These are phyloP conservation scores for Quercus rubra DNA, from an alignment of 306 rosid species.

Conservation along the genomic window DNA sequence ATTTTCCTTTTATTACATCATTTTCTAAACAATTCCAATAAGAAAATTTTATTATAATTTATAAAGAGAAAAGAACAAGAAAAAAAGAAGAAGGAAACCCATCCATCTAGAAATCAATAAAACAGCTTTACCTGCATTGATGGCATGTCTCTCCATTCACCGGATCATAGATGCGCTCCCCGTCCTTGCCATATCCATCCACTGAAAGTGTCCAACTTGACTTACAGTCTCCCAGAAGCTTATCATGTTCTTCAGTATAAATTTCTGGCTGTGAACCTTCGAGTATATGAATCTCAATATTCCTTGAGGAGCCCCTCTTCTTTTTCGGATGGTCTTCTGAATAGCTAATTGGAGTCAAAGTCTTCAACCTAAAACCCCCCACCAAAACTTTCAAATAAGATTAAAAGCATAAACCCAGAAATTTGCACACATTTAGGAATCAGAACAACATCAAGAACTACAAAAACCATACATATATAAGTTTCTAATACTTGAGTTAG, in stretches of 20 bases:
- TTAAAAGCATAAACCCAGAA: constrained; percentile 3
- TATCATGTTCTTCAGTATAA: constrained; percentile 65
- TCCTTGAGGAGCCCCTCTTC: constrained; percentile 8
- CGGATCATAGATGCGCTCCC: constrained; percentile 59
- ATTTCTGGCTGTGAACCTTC: constrained; percentile 66
- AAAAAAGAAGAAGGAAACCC: not conserved
- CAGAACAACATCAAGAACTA: not conserved
- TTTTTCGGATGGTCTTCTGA: constrained; percentile 4
- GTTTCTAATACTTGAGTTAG: too few relatives aligned
- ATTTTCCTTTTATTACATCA: too few relatives aligned
- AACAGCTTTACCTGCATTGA: constrained; percentile 63
- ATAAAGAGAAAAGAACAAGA: not conserved
- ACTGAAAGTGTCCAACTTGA: constrained; percentile 55
- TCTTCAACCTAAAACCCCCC: constrained; percentile 53
- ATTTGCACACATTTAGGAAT: not conserved
- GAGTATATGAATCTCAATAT: constrained; percentile 34
- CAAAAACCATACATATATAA: not conserved
- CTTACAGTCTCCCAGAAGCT: constrained; percentile 62
- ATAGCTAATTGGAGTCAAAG: constrained; percentile 49
- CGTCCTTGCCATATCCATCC: constrained; percentile 67
- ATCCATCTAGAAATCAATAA: not conserved
- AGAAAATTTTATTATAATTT: too few relatives aligned
- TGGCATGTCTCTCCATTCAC: constrained; percentile 68
- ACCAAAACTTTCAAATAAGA: constrained; percentile 9
- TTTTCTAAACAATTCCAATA: too few relatives aligned